These are phyloP conservation scores for Blastomyces silverae DNA, from an alignment of 2,329 filamentous ascomycete species.

Conservation along the genomic window DNA sequence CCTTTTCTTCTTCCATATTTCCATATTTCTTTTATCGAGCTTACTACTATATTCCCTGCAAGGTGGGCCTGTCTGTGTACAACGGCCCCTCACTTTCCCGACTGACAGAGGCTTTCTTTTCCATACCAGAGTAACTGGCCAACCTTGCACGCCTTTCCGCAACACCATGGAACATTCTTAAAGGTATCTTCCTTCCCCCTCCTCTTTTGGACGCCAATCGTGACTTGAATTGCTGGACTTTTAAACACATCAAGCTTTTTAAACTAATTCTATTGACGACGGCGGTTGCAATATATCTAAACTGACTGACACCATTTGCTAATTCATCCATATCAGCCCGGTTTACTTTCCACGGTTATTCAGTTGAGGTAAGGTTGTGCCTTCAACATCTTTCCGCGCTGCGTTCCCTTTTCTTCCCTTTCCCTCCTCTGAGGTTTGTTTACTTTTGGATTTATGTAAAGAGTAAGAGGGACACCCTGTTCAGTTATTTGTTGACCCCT, in stretches of 20 bases:
- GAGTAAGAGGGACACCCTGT: not conserved
- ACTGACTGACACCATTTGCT: not conserved
- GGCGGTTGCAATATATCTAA: not conserved
- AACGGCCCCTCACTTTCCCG: not conserved
- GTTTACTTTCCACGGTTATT: not conserved
- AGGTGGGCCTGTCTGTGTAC: not conserved
- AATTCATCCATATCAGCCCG: not conserved
- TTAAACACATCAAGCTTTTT: not conserved
- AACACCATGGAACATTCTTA: slow-evolving; percentile 8
- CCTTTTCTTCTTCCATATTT: not conserved
- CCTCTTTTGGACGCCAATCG: slow-evolving; percentile 7
- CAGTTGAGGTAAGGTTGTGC: slow-evolving; percentile 7
- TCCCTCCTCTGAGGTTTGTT: not conserved
- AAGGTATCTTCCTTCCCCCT: not conserved
- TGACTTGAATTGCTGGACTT: slow-evolving; percentile 8
- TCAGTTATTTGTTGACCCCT: not conserved
- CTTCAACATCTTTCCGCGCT: not conserved
- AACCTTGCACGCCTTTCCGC: slow-evolving; percentile 6
- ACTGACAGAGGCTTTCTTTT: not conserved
- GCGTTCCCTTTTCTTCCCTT: not conserved
- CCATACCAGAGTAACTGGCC: not conserved
- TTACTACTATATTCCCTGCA: slow-evolving; percentile 4
- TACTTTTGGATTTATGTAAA: not conserved
- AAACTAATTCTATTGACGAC: not conserved
- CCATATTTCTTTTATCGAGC: not conserved